Base-by-base conservation (phyloP, 176 grass and related monocot species). In the sorghum (Sorghum bicolor) region DNA sequence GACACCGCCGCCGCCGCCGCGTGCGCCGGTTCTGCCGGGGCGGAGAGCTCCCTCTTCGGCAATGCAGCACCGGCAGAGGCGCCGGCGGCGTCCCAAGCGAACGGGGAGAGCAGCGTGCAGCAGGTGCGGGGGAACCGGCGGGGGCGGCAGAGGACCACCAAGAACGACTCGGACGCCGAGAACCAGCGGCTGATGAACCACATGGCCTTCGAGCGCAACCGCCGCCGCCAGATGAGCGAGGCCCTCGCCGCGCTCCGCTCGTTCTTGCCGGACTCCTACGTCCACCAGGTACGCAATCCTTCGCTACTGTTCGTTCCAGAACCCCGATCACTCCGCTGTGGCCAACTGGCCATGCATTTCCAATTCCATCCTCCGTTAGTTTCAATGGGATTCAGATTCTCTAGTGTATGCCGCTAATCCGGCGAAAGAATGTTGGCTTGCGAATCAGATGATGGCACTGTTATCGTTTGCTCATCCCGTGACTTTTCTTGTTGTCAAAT, bases 151-250 rank as follows among this genome's bases (percentile, higher is more conserved):
- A 89, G 77, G 76, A 90, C 41, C 80, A 68, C 84, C 67, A 96
- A 86, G 93, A 96, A 79, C 80, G 84, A 75, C 24, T 93, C 82
- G 83, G 93, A 96, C 62, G 87, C 89, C 22, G 96, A 99, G 89
- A 92, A 60, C 85, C 93, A 99, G 86, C 87, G 93, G 86, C n/a
- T n/a, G n/a, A 90, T 92, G 84, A 92, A 79, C 10, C 97, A 99
- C 93, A 99, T 99, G 83, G 97, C 97, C 43, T 88, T 94, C n/a
- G 97, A 99, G 91, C 92, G 97, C 83, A 99, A 99, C 84, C 97
- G 97, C 55, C 97, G 97, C 17, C 87, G 83, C 34, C 91, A 92
- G 87, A 99, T 99, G 97, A 99, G 94, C 75, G 97, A 99, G 76
- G 96, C 96, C 88, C 89, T 99, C 37, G 83, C 93, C 68, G 77